Conservation (phyloP, 352 stramenopile species). For the Globisporangium megalacanthum region DNA sequence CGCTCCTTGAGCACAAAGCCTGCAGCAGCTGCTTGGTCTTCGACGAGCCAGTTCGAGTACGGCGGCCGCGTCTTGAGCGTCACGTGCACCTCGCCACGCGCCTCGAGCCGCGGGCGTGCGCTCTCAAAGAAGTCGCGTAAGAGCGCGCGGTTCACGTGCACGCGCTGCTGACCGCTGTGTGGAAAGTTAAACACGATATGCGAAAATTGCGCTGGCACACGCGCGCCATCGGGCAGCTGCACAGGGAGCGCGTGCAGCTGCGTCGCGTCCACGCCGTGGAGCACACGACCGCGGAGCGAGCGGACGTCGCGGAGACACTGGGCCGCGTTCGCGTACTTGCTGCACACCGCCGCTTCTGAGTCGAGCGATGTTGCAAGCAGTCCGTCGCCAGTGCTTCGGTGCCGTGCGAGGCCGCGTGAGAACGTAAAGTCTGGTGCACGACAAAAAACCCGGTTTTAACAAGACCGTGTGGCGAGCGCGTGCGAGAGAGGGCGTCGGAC, state of each 20-base stretch:
- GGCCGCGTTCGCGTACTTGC: slow-evolving; percentile 75
- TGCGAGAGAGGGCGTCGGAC: neutral
- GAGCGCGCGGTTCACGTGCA: slow-evolving; percentile 82
- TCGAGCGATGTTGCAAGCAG: slow-evolving; percentile 79
- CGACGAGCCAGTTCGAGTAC: slow-evolving; percentile 86
- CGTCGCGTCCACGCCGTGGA: slow-evolving; percentile 82
- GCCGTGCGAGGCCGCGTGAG: slow-evolving; percentile 55
- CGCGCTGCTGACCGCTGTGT: slow-evolving; percentile 82
- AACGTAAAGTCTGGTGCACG: slow-evolving; percentile 70
- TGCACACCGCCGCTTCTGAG: slow-evolving; percentile 49
- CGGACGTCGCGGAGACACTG: slow-evolving; percentile 60
- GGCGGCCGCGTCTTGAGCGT: slow-evolving; percentile 82
- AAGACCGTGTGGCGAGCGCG: neutral
- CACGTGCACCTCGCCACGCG: slow-evolving; percentile 69
- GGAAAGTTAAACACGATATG: slow-evolving; percentile 90
- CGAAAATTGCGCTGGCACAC: slow-evolving; percentile 56
- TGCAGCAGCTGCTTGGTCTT: slow-evolving; percentile 66
- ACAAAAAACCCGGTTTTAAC: neutral
- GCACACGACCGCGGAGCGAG: slow-evolving; percentile 32
- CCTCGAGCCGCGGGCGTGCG: slow-evolving; percentile 48
- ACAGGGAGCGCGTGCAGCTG: slow-evolving; percentile 53
- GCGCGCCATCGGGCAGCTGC: slow-evolving; percentile 14
- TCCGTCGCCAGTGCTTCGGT: slow-evolving; percentile 47
- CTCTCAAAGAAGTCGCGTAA: slow-evolving; percentile 84
- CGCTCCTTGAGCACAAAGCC: slow-evolving; percentile 79